Conservation (phyloP, 108 stramenopile genomes). For the Fragilaria crotonensis region DNA sequence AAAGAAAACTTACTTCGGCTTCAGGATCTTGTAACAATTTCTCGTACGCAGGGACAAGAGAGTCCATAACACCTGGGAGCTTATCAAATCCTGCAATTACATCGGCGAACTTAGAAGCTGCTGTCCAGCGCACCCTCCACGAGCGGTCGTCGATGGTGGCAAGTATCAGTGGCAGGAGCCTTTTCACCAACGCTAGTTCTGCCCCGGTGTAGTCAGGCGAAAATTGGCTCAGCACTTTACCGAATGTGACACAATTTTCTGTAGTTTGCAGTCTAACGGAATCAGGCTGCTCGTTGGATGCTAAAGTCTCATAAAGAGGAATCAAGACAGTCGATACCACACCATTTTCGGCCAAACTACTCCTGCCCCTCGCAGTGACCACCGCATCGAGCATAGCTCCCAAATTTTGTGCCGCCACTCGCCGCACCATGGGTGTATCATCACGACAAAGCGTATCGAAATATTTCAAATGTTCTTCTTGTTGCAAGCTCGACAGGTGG, state of each 20-base stretch:
- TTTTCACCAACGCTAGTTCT: constrained; percentile 39
- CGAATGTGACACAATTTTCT: constrained; percentile 84
- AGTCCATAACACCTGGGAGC: constrained; percentile 56
- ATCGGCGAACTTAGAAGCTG: constrained; percentile 79
- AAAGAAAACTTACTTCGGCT: constrained; percentile 64
- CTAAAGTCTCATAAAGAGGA: constrained; percentile 72
- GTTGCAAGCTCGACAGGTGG: constrained; percentile 20
- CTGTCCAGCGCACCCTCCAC: constrained; percentile 95
- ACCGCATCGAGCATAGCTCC: constrained; percentile 62
- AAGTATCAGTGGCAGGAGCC: constrained; percentile 71
- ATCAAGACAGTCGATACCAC: constrained; percentile 42
- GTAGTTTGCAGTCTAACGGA: constrained; percentile 91
- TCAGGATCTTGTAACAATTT: constrained; percentile 87
- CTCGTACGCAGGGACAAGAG: constrained; percentile 77
- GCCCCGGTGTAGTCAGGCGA: constrained; percentile 12
- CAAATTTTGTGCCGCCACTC: constrained; percentile 79
- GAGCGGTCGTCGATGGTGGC: constrained; percentile 86
- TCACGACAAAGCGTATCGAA: constrained; percentile 82
- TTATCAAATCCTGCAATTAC: constrained; percentile 62
- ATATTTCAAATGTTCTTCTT: constrained; percentile 33
- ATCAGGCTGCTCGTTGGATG: constrained; percentile 88
- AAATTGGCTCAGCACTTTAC: constrained; percentile 49
- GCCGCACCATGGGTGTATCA: constrained; percentile 94
- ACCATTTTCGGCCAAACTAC: constrained; percentile 30
- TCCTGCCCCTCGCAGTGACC: constrained; percentile 36